Evolutionary conservation across 2,329 filamentous ascomycete species (phyloP).

Genomic region (Neoascochyta sp.): DNA sequence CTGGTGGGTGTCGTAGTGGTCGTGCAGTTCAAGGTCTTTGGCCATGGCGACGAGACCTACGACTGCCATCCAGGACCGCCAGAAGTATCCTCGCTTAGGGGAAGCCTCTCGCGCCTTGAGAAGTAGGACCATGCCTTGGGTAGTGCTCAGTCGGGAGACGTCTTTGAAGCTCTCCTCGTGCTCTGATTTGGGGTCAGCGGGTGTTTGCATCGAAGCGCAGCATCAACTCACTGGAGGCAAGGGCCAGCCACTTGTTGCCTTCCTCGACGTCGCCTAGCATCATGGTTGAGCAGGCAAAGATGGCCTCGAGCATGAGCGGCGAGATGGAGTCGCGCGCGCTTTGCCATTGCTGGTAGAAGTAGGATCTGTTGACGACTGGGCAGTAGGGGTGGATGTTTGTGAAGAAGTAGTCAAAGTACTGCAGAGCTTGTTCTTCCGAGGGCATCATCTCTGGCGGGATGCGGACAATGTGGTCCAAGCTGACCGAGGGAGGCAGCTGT

Average conservation of each 20-base stretch:
- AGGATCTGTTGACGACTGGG: constrained; percentile 76
- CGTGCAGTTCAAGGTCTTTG: constrained; percentile 83
- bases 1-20: constrained; percentile 77
- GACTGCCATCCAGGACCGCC: constrained; percentile 93
- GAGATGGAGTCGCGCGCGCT: constrained; percentile 79
- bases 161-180: constrained; percentile 95
- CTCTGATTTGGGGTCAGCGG: constrained; percentile 49
- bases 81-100: constrained; percentile 92
- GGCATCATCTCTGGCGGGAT: constrained; percentile 95
- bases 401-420: constrained; percentile 91
- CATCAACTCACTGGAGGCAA: constrained; percentile 70
- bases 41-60: constrained; percentile 91
- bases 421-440: constrained; percentile 71
- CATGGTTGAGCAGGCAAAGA: constrained; percentile 84
- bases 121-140: constrained; percentile 83
- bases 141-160: constrained; percentile 80
- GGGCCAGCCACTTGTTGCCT: constrained; percentile 87
- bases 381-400: constrained; percentile 87
- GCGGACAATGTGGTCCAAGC: constrained; percentile 72
- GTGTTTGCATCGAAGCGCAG: not conserved
- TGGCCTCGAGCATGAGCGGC: constrained; percentile 79
- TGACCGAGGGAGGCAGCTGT: constrained; percentile 63
- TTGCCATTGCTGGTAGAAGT: constrained; percentile 88
- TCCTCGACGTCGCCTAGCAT: constrained; percentile 79
- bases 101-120: constrained; percentile 89